Conservation (phyloP, 1,284 basidiomycete species). For the Ustilago loliicola region DNA sequence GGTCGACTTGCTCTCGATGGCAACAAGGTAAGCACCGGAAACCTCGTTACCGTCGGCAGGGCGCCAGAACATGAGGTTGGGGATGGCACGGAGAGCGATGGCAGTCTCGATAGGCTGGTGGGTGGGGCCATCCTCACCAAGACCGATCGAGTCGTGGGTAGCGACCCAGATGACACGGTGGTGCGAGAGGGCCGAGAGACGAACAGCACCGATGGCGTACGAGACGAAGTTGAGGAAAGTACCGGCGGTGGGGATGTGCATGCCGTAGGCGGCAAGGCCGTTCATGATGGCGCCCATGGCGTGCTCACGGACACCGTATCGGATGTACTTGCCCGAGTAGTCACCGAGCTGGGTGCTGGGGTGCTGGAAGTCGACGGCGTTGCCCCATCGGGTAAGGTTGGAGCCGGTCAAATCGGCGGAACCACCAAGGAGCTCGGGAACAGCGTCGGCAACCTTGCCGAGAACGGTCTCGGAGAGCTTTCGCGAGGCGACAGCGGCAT, state of each 20-base stretch:
- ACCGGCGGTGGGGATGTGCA: slow-evolving; percentile 80
- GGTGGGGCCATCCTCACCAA: slow-evolving; percentile 93
- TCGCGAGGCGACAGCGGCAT: slow-evolving; percentile 88
- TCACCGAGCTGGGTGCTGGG: slow-evolving; percentile 82
- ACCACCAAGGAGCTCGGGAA: slow-evolving; percentile 85
- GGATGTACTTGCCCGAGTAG: slow-evolving; percentile 90
- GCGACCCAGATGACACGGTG: slow-evolving; percentile 93
- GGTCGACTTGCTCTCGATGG: slow-evolving; percentile 80
- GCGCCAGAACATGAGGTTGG: slow-evolving; percentile 80
- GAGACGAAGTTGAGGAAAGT: slow-evolving; percentile 86
- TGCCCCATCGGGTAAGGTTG: slow-evolving; percentile 87
- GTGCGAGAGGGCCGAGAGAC: slow-evolving; percentile 87
- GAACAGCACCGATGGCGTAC: slow-evolving; percentile 90
- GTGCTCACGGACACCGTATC: slow-evolving; percentile 97
- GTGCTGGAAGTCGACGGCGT: slow-evolving; percentile 89
- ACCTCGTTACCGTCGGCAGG: slow-evolving; percentile 95
- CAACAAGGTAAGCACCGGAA: slow-evolving; percentile 86
- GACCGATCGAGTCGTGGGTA: slow-evolving; percentile 73
- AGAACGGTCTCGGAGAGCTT: slow-evolving; percentile 93
- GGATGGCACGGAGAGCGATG: slow-evolving; percentile 86
- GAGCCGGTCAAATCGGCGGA: slow-evolving; percentile 93
- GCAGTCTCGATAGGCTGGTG: slow-evolving; percentile 94
- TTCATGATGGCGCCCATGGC: slow-evolving; percentile 96
- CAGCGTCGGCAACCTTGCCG: slow-evolving; percentile 79
- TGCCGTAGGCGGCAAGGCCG: slow-evolving; percentile 84